These are phyloP conservation scores for Claviceps paspali DNA, from an alignment of 2,329 filamentous ascomycete species.

Conservation along the genomic window DNA sequence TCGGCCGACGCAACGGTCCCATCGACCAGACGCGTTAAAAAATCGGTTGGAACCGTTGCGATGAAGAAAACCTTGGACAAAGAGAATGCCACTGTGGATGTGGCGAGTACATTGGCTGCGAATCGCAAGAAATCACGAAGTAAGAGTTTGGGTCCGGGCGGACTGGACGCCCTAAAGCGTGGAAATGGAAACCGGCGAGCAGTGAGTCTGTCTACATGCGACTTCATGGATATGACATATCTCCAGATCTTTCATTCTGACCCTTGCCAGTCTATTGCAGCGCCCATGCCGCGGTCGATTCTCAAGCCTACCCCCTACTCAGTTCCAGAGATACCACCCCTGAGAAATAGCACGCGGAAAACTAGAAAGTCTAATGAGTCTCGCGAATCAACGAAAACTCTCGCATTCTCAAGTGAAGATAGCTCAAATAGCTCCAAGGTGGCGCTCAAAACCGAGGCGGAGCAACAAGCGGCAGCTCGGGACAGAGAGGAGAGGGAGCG, in stretches of 20 bases:
- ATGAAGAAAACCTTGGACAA: conserved; percentile 45
- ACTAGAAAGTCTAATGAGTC: not conserved
- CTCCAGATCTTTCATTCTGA: not conserved
- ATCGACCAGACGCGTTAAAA: conserved; percentile 44
- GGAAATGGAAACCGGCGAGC: conserved; percentile 64
- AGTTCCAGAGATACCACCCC: conserved; percentile 49
- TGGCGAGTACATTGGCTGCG: conserved; percentile 36
- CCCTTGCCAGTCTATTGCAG: conserved; percentile 36
- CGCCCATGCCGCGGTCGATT: conserved; percentile 48
- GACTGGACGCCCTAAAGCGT: conserved; percentile 66
- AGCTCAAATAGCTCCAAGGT: conserved; percentile 35
- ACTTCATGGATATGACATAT: not conserved
- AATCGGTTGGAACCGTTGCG: conserved; percentile 51
- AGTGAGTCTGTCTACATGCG: conserved; percentile 31
- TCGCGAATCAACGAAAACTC: conserved; percentile 6
- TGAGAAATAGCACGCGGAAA: conserved; percentile 25
- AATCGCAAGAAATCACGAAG: conserved; percentile 63
- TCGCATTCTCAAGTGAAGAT: conserved; percentile 11
- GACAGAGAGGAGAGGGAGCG: conserved; percentile 60
- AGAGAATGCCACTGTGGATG: conserved; percentile 61
- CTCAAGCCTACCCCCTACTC: conserved; percentile 65
- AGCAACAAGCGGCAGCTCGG: conserved; percentile 52
- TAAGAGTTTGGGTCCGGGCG: conserved; percentile 90
- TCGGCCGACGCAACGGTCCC: conserved; percentile 32
- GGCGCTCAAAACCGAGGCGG: conserved; percentile 52